phyloP scores from a whole-genome alignment of 2,329 filamentous ascomycete genomes.

The Fusarium fujikuroi region DNA sequence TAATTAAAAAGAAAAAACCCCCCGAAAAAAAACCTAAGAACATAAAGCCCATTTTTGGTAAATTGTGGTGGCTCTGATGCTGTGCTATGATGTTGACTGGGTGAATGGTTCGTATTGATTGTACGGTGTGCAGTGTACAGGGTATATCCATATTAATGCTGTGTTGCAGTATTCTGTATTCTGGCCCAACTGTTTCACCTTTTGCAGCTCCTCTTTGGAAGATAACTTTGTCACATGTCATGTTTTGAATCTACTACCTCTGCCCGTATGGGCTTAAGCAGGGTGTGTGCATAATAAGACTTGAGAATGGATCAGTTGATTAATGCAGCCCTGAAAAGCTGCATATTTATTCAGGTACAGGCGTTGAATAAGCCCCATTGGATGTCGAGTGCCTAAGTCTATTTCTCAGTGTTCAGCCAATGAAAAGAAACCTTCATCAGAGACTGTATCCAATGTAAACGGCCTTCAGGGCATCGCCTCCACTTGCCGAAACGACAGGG shows the following conservation, averaged over 20 bases:
- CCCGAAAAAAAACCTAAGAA: background rate
- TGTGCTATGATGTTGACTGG: background rate
- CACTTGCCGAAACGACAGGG: conserved; percentile 30
- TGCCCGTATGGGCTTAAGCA: background rate
- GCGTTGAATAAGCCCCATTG: background rate
- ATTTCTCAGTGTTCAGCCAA: conserved; percentile 11
- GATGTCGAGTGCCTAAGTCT: background rate
- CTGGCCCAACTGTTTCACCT: background rate
- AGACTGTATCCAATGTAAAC: background rate
- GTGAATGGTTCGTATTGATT: background rate
- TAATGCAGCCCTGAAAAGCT: conserved; percentile 9
- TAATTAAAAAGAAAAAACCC: background rate
- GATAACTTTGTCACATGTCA: background rate
- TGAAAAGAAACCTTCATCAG: background rate
- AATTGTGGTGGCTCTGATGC: background rate
- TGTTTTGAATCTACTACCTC: background rate
- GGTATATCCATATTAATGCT: background rate
- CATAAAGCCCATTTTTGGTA: background rate
- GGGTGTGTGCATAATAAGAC: conserved; percentile 8
- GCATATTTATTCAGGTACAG: conserved; percentile 13
- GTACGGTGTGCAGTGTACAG: background rate
- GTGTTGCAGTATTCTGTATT: background rate
- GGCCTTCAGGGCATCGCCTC: conserved; percentile 6
- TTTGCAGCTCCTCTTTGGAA: background rate
- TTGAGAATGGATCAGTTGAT: conserved; percentile 13